Base-by-base conservation (phyloP, 2,329 filamentous ascomycete genomes). In the Parastagonospora avenae region DNA sequence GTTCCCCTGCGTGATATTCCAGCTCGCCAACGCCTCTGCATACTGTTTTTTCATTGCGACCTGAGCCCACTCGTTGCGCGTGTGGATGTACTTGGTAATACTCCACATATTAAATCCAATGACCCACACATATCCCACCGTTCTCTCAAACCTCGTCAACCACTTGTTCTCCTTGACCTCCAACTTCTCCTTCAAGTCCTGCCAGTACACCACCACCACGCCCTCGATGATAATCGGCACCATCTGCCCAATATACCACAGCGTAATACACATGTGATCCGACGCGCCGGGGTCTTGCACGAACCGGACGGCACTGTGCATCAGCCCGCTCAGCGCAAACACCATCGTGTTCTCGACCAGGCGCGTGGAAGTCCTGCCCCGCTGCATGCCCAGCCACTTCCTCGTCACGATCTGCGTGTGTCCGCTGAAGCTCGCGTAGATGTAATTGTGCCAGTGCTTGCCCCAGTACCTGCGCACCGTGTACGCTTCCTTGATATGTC, bases 361-460 rank as follows among this genome's bases (percentile, higher is more conserved):
- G 15, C 62, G 42, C 19, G 53, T 59, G 10, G 4, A 14, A 11
- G 30, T 4, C 0, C 14, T 29, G 0, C 41, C 42, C 14, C 45
- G 46, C 36, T 40, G 8, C 45, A 60, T 42, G 2, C 54, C 27
- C n/a, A 58, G 24, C 52, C 46, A 53, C 11, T 45, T 16, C 15
- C 62, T 33, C 16, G 55, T 61, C 1, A 64, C 8, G n/a, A 60
- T 29, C 43, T 55, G 57, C 15, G 47, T 37, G 27, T 64, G 60
- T 8, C 50, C 52, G 1, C 38, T 32, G 37, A 64, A 61, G 6
- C 50, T 54, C 11, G 48, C 40, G 19, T 58, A 50, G 16, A 65
- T 54, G 27, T 48, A 65, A 12, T 59, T 60, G 37, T 65, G 62
- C 62, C 62, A 65, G 33, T 64, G 60, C 8, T 43, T 39, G 1